A percentile compares a stretch with the other conserved stretches of the same genome.
These are phyloP conservation scores for Zasmidium citrigriseum DNA, from an alignment of 2,329 filamentous ascomycete species.

Conservation along the genomic window DNA sequence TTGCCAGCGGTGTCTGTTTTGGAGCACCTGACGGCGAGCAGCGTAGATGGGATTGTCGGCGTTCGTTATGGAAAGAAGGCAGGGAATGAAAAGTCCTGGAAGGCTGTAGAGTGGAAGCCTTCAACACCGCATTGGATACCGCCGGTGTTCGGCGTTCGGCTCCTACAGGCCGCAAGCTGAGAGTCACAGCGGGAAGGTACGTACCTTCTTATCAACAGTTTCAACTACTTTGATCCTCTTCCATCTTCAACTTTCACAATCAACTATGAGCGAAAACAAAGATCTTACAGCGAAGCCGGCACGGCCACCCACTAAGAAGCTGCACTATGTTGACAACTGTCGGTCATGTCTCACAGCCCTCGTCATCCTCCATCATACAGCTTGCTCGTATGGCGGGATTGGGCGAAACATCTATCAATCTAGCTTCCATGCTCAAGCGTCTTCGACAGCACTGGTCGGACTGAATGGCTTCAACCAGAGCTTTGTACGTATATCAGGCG, in stretches of 20 bases:
- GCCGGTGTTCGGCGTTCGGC: neutral
- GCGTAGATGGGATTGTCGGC: neutral
- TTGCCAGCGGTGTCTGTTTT: too few species aligned
- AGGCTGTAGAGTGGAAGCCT: neutral
- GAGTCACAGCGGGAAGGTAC: too few species aligned
- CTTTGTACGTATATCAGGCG: neutral
- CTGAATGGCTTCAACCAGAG: conserved; percentile 9
- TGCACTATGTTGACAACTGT: conserved; percentile 4
- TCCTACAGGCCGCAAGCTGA: neutral
- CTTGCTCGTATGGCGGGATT: conserved; percentile 4
- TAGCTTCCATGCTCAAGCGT: neutral
- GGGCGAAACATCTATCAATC: conserved; percentile 5
- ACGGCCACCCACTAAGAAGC: neutral
- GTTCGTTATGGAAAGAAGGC: neutral
- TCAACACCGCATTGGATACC: too few species aligned
- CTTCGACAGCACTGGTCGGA: conserved; percentile 4
- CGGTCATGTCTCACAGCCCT: conserved; percentile 5
- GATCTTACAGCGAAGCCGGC: neutral
- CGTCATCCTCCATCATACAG: conserved; percentile 9
- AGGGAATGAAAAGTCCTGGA: neutral
- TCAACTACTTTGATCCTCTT: too few species aligned
- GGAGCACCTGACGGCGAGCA: neutral
- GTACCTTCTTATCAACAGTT: too few species aligned
- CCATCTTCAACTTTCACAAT: too few species aligned
- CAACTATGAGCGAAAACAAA: too few species aligned